These are phyloP conservation scores for Zygosaccharomyces sapae DNA, from an alignment of 1,139 yeast species.

Conservation along the genomic window DNA sequence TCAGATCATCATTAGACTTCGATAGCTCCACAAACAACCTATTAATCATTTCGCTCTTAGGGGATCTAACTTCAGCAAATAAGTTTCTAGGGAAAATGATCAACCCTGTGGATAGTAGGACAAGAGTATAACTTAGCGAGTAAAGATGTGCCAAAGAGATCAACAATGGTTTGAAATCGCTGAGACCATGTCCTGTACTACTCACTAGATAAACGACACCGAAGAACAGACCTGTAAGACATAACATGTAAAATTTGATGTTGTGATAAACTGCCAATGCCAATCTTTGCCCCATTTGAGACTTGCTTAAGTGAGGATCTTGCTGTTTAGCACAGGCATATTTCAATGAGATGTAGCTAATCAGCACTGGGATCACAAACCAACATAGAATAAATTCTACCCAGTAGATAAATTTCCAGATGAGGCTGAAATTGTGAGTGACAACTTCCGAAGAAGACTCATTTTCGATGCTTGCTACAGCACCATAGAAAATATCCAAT, in stretches of 20 bases:
- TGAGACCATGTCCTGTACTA: conserved; percentile 26
- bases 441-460: not conserved
- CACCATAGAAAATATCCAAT: conserved; percentile 27
- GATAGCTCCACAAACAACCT: conserved; percentile 31
- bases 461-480: conserved; percentile 10
- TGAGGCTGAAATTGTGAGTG: conserved; percentile 14
- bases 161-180: conserved; percentile 32
- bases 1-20: conserved; percentile 33
- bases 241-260: conserved; percentile 31
- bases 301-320: conserved; percentile 9
- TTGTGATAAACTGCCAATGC: conserved; percentile 26
- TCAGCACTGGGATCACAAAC: conserved; percentile 33
- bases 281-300: conserved; percentile 18
- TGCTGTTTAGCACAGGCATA: conserved; percentile 20
- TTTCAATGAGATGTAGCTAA: conserved; percentile 31
- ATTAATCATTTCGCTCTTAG: conserved; percentile 22
- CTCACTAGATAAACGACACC: conserved; percentile 28
- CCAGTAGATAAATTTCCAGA: conserved; percentile 33
- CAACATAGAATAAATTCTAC: conserved; percentile 33
- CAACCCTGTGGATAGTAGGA: conserved; percentile 31
- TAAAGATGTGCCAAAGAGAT: conserved; percentile 34
- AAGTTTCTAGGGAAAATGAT: conserved; percentile 30
- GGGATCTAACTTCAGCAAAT: conserved; percentile 15
- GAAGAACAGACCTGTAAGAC: conserved; percentile 22
- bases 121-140: conserved; percentile 31